phyloP scores from a whole-genome alignment of 2,329 filamentous ascomycete genomes.

The Exophiala viscosa region DNA sequence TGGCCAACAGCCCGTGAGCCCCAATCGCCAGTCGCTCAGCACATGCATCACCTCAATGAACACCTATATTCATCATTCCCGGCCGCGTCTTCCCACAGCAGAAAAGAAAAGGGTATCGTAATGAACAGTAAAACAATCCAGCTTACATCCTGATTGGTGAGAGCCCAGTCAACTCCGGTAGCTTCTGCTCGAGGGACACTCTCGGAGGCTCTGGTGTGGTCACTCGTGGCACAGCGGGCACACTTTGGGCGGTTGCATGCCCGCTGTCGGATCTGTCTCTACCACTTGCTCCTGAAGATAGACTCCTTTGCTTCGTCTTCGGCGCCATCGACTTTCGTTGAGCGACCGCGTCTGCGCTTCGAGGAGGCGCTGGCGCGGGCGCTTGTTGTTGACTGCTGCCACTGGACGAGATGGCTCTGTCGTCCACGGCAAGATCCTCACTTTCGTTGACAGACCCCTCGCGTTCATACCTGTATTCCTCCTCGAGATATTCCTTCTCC shows the following conservation, averaged over 20 bases:
- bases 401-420: slow-evolving; percentile 61
- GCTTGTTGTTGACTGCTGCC: slow-evolving; percentile 55
- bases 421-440: slow-evolving; percentile 39
- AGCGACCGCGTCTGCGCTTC: slow-evolving; percentile 18
- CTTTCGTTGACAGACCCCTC: slow-evolving; percentile 30
- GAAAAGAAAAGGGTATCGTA: slow-evolving; percentile 7
- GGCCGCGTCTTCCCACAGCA: background rate
- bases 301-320: slow-evolving; percentile 25
- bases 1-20: slow-evolving; percentile 4
- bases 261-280: slow-evolving; percentile 19
- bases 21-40: slow-evolving; percentile 1
- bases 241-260: slow-evolving; percentile 24
- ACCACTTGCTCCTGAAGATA: slow-evolving; percentile 20
- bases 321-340: slow-evolving; percentile 18
- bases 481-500: slow-evolving; percentile 72
- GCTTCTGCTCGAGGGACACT: slow-evolving; percentile 39
- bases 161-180: slow-evolving; percentile 48
- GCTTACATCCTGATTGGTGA: slow-evolving; percentile 46
- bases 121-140: slow-evolving; percentile 1
- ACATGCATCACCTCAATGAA: background rate
- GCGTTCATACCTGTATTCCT: slow-evolving; percentile 37
- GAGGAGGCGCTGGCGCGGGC: slow-evolving; percentile 7
- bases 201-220: slow-evolving; percentile 31
- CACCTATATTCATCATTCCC: background rate
- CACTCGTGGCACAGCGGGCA: slow-evolving; percentile 24